Percentiles rank a stretch among this genome's conserved stretches.
These are phyloP conservation scores for Leccinum truebloodii DNA, from an alignment of 768 basidiomycete species.

Conservation along the genomic window DNA sequence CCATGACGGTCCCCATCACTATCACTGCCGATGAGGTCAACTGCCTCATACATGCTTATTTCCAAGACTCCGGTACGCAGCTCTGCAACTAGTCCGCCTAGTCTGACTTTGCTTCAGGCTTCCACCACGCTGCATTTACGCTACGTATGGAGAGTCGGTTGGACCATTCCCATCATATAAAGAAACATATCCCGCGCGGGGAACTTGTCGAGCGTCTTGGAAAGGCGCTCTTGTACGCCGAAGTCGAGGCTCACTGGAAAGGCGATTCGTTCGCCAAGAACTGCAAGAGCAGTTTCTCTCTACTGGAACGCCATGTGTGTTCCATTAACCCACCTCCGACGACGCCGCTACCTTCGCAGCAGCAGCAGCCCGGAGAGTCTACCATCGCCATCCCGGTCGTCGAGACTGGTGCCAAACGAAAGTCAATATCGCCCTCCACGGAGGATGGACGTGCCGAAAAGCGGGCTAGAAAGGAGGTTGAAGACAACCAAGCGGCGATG, in stretches of 20 bases:
- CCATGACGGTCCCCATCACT: slow-evolving; percentile 49
- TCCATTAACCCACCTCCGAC: slow-evolving; percentile 46
- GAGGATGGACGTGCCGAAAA: slow-evolving; percentile 61
- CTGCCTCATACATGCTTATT: slow-evolving; percentile 81
- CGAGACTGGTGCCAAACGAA: slow-evolving; percentile 48
- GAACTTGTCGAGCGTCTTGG: slow-evolving; percentile 79
- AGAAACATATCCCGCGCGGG: slow-evolving; percentile 77
- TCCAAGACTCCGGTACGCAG: slow-evolving; percentile 73
- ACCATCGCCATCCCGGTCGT: slow-evolving; percentile 1
- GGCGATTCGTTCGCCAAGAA: slow-evolving; percentile 57
- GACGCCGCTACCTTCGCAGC: slow-evolving; percentile 18
- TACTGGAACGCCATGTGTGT: slow-evolving; percentile 76
- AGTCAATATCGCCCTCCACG: slow-evolving; percentile 46
- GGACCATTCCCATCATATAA: slow-evolving; percentile 65
- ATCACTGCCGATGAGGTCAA: slow-evolving; percentile 85
- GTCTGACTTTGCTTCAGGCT: slow-evolving; percentile 47
- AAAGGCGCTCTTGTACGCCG: slow-evolving; percentile 78
- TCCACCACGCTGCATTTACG: slow-evolving; percentile 81
- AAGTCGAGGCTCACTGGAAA: slow-evolving; percentile 84
- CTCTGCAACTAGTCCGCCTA: not conserved
- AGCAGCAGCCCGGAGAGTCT: slow-evolving; percentile 20
- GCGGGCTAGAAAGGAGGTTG: slow-evolving; percentile 52
- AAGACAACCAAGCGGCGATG: slow-evolving; percentile 38
- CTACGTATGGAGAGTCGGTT: slow-evolving; percentile 73
- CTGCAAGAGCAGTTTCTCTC: slow-evolving; percentile 71